Evolutionary conservation across 208 protist species (phyloP).

Genomic region (Porcisia hertigi): DNA sequence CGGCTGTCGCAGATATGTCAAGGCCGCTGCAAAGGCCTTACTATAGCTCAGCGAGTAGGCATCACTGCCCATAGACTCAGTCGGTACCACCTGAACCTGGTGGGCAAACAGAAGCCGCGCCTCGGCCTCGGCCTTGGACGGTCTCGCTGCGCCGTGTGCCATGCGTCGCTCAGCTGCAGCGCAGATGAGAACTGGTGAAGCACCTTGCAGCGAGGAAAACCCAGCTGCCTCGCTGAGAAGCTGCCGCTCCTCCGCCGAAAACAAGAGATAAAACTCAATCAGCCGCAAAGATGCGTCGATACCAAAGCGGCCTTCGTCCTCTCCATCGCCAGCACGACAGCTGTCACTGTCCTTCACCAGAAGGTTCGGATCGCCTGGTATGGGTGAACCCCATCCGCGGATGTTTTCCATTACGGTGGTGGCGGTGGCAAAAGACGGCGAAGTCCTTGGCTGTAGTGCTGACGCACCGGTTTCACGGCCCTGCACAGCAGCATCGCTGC

Average conservation of each 20-base stretch:
- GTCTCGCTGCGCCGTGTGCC: not conserved
- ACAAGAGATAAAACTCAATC: slow-evolving; percentile 43
- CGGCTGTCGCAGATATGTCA: slow-evolving; percentile 17
- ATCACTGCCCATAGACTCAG: not conserved
- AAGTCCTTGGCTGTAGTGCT: not conserved
- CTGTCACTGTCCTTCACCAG: not conserved
- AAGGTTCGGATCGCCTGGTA: not conserved
- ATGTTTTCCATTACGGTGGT: not conserved
- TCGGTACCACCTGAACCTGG: not conserved
- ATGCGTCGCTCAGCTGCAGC: not conserved
- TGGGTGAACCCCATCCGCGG: not conserved
- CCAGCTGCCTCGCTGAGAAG: slow-evolving; percentile 28
- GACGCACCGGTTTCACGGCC: not conserved
- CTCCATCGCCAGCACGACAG: not conserved
- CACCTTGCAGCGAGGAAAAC: not conserved
- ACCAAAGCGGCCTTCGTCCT: not conserved
- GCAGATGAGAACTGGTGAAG: not conserved
- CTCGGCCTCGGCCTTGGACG: not conserved
- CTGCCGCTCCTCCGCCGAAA: slow-evolving; percentile 42
- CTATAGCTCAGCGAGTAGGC: slow-evolving; percentile 3
- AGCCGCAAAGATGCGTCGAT: slow-evolving; percentile 27
- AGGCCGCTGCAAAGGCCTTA: slow-evolving; percentile 12
- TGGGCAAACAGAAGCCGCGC: not conserved
- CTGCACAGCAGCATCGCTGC: not conserved
- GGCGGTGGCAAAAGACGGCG: not conserved